phyloP scores from a whole-genome alignment of 2,329 filamentous ascomycete species.

The Fusarium xylarioides region DNA sequence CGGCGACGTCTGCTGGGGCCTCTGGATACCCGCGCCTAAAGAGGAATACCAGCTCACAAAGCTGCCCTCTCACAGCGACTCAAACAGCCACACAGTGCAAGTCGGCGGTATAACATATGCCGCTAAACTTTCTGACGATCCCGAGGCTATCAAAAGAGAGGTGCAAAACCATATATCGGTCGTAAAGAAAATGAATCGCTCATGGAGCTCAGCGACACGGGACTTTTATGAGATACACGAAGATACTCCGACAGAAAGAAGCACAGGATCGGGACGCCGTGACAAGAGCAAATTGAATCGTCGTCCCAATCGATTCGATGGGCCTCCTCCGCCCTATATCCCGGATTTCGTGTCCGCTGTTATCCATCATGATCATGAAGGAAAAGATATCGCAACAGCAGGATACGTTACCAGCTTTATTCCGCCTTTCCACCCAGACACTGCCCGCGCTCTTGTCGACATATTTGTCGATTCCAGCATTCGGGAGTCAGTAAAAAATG shows the following conservation, averaged over 20 bases:
- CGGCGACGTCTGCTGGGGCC: background rate
- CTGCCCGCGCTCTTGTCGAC: background rate
- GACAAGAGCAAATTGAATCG: background rate
- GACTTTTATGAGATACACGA: background rate
- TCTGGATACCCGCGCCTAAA: background rate
- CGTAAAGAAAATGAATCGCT: background rate
- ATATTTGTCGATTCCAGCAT: background rate
- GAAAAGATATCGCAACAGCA: background rate
- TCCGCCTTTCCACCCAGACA: background rate
- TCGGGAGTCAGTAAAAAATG: background rate
- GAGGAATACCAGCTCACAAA: background rate
- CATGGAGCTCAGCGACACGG: background rate
- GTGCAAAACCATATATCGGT: background rate
- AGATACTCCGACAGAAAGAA: background rate
- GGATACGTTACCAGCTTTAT: constrained; percentile 17
- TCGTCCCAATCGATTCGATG: background rate
- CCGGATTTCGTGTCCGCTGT: background rate
- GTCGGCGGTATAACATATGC: background rate
- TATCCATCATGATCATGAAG: background rate
- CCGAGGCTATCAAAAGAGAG: background rate
- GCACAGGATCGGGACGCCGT: background rate
- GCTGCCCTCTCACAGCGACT: background rate
- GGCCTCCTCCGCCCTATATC: background rate
- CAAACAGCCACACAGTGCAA: background rate
- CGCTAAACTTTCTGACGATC: background rate